Evolutionary conservation across 1,284 basidiomycete species (phyloP).

Genomic region (Leccinum pachyderme): DNA sequence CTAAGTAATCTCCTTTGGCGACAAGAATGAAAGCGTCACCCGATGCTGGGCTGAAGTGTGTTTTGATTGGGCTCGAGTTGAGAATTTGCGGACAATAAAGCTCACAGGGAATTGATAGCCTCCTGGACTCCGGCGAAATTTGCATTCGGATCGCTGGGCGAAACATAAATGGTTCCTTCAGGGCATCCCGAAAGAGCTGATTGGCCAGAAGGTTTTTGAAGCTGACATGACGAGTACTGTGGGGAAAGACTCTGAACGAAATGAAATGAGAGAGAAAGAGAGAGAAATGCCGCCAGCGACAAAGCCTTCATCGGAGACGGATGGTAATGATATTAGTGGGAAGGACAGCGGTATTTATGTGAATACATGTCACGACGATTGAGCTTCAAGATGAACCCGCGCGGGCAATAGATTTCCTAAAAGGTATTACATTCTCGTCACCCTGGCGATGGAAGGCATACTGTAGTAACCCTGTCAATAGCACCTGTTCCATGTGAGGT

Average conservation of each 20-base stretch:
- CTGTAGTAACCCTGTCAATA: neutral
- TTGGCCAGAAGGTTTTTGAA: conserved; percentile 40
- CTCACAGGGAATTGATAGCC: conserved; percentile 52
- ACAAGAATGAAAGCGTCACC: conserved; percentile 52
- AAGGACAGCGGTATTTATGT: neutral
- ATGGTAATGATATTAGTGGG: neutral
- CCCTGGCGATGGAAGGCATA: neutral
- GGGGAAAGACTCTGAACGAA: conserved; percentile 42
- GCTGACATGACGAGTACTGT: conserved; percentile 46
- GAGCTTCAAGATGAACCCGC: neutral
- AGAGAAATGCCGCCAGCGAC: neutral
- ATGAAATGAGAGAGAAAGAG: conserved; percentile 3
- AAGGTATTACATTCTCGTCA: neutral
- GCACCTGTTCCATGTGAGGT: neutral
- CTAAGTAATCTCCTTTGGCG: conserved; percentile 59
- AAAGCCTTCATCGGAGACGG: neutral
- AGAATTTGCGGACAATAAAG: neutral
- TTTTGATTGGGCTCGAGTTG: neutral
- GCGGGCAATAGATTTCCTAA: neutral
- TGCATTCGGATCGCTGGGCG: conserved; percentile 43
- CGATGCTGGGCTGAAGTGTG: conserved; percentile 36
- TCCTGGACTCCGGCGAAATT: conserved; percentile 50
- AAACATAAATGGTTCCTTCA: conserved; percentile 56
- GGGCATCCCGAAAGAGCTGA: conserved; percentile 56
- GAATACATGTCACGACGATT: neutral